Evolutionary conservation across 73 alveolate species (phyloP), one percentile per base, ranked within the genome.

Genomic region (Durusdinium trenchii): DNA sequence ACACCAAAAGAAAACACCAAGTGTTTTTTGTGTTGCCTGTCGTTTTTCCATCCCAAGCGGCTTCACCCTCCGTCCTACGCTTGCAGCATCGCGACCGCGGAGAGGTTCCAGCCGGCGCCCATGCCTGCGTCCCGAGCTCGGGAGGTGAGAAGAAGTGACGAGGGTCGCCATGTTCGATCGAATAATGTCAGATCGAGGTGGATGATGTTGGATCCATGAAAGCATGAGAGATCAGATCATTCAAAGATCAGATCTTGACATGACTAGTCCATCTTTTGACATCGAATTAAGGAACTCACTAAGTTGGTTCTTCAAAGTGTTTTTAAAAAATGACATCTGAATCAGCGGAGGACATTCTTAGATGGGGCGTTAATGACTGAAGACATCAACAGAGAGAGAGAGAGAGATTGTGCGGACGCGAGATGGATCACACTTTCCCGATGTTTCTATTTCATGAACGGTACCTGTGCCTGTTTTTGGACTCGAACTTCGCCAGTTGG

Each of bases 51-150:
- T n/a, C n/a, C n/a, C n/a, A n/a, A n/a, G n/a, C n/a, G n/a, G n/a
- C n/a, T n/a, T n/a, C n/a, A n/a, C n/a, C n/a, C n/a, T n/a, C n/a
- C n/a, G n/a, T n/a, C n/a, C n/a, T n/a, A n/a, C n/a, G n/a, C n/a
- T n/a, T n/a, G n/a, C n/a, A n/a, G n/a, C n/a, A n/a, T n/a, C n/a
- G n/a, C n/a, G n/a, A n/a, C n/a, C n/a, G n/a, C n/a, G n/a, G n/a
- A n/a, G n/a, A n/a, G n/a, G 97, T 90, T 90, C 75, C 97, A 90
- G 81, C 97, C 97, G 28, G 60, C 97, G 36, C 76, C 97, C 28
- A 87, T 90, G 30, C 81, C 87, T 1, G 97, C 97, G 45, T 50
- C 97, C 7, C 75, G 79, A 46, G 97, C 97, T 38, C 36, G 43
- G n/a, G 93, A 83, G 93, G 93, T 73, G 91, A 4, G 57, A 61